These are phyloP conservation scores for Lactarius vividus DNA, from an alignment of 768 basidiomycete genomes.

Conservation along the genomic window DNA sequence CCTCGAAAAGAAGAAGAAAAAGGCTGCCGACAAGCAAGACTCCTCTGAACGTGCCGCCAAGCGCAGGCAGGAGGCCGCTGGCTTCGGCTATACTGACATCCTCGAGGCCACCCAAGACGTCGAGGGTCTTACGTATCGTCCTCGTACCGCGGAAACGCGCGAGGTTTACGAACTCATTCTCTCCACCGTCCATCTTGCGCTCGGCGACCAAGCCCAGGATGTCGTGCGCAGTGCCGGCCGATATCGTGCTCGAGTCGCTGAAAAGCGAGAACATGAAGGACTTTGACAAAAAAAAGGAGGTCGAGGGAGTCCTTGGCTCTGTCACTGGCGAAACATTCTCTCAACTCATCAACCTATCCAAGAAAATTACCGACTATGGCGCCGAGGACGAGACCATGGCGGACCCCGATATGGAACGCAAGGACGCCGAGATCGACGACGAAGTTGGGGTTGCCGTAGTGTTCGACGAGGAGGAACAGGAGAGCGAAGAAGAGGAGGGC, in stretches of 20 bases:
- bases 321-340: constrained; percentile 74
- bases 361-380: constrained; percentile 95
- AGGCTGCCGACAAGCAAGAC: constrained; percentile 60
- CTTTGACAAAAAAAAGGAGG: constrained; percentile 95
- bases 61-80: constrained; percentile 58
- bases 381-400: constrained; percentile 78
- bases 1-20: constrained; percentile 91
- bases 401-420: constrained; percentile 77
- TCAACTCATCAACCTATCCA: constrained; percentile 78
- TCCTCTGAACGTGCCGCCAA: constrained; percentile 54
- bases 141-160: constrained; percentile 89
- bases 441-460: constrained; percentile 97
- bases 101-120: constrained; percentile 92
- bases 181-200: constrained; percentile 70
- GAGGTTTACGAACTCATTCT: constrained; percentile 94
- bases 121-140: constrained; percentile 90
- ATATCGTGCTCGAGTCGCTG: constrained; percentile 80
- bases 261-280: constrained; percentile 90
- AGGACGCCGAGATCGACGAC: constrained; percentile 90
- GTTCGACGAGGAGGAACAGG: constrained; percentile 96
- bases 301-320: constrained; percentile 72
- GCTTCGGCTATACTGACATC: constrained; percentile 85
- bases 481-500: constrained; percentile 86
- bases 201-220: constrained; percentile 96
- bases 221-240: constrained; percentile 95